A percentile compares a stretch with the other conserved stretches of the same genome.
Evolutionary conservation across 2,329 filamentous ascomycete genomes (phyloP).

Genomic region (Penicillium janthinellum): DNA sequence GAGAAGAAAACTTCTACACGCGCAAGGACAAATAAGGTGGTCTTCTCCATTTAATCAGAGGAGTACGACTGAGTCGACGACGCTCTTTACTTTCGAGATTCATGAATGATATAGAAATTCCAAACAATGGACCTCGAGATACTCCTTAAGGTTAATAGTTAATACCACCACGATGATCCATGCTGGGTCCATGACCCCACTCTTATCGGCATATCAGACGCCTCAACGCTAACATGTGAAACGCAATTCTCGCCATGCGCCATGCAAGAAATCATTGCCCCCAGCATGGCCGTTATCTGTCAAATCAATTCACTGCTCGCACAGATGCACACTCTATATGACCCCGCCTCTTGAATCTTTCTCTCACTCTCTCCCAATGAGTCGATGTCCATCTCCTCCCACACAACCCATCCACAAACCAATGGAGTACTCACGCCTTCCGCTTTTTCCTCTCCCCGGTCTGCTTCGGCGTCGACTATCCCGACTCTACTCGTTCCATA

Average conservation of each 20-base stretch:
- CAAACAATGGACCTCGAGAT: too few relatives aligned
- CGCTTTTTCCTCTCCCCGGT: conserved; percentile 29
- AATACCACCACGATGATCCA: too few relatives aligned
- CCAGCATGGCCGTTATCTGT: conserved; percentile 21
- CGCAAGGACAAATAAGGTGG: too few relatives aligned
- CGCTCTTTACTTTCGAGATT: too few relatives aligned
- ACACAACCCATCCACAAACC: background rate
- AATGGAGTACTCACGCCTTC: conserved; percentile 26
- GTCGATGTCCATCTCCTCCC: background rate
- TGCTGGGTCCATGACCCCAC: conserved; percentile 1
- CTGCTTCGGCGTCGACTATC: conserved; percentile 33
- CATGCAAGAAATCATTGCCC: conserved; percentile 14
- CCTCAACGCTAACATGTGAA: conserved; percentile 26
- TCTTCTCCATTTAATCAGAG: too few relatives aligned
- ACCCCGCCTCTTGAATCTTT: background rate
- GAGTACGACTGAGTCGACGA: too few relatives aligned
- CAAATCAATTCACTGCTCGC: conserved; percentile 1
- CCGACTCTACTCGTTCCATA: conserved; percentile 25
- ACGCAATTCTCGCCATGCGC: conserved; percentile 4
- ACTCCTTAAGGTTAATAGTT: too few relatives aligned
- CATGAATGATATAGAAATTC: too few relatives aligned
- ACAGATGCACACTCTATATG: background rate
- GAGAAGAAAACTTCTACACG: too few relatives aligned
- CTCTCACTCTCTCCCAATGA: background rate
- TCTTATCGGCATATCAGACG: conserved; percentile 23